Conservation (phyloP, 2,329 filamentous ascomycete genomes). For the Aspergillus sp. region DNA sequence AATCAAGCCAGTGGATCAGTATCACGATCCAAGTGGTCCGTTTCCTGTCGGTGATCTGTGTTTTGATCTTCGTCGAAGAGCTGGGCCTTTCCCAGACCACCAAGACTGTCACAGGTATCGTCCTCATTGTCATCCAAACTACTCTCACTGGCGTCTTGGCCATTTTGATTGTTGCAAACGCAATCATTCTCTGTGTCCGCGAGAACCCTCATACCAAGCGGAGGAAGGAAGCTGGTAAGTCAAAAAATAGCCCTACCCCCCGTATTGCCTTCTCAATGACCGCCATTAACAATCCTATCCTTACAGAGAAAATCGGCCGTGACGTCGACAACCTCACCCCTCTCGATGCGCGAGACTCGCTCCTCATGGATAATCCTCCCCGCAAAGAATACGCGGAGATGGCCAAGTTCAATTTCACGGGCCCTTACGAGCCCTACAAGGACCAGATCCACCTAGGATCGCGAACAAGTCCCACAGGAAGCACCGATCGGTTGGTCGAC, state of each 20-base stretch:
- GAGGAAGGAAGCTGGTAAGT: constrained; percentile 81
- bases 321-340: constrained; percentile 78
- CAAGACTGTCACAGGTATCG: constrained; percentile 88
- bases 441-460: constrained; percentile 19
- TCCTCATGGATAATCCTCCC: constrained; percentile 59
- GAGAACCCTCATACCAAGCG: constrained; percentile 85
- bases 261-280: too few species aligned
- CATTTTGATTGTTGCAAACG: constrained; percentile 82
- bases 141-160: constrained; percentile 73
- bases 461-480: constrained; percentile 21
- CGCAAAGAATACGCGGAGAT: constrained; percentile 27
- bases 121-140: constrained; percentile 84
- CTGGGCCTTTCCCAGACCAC: constrained; percentile 84
- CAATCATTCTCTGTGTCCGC: constrained; percentile 70
- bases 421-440: constrained; percentile 35
- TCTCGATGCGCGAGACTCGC: constrained; percentile 61
- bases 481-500: constrained; percentile 28
- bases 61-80: constrained; percentile 89
- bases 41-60: constrained; percentile 77
- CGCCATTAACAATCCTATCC: too few species aligned
- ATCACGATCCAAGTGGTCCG: constrained; percentile 84
- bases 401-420: constrained; percentile 34
- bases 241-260: not conserved
- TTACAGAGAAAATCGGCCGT: constrained; percentile 63
- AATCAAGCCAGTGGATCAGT: constrained; percentile 86